A percentile compares a stretch with the other conserved stretches of the same genome.
These are phyloP conservation scores for Leccinum pallidistipes DNA, from an alignment of 1,284 basidiomycete genomes.

Conservation along the genomic window DNA sequence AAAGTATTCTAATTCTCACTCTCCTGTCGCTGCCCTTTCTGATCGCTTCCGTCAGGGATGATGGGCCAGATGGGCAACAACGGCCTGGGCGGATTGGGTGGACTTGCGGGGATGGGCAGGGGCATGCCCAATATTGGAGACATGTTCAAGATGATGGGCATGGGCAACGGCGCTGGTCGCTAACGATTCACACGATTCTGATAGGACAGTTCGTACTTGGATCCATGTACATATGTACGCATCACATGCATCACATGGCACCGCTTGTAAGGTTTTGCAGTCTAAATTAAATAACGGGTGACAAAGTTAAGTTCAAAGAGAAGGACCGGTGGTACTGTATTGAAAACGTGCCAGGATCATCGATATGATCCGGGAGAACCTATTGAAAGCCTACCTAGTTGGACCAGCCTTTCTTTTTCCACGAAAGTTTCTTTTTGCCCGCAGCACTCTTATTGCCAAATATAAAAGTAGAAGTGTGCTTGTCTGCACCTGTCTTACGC, in stretches of 20 bases:
- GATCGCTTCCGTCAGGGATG: conserved; percentile 53
- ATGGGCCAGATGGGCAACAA: conserved; percentile 80
- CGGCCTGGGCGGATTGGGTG: conserved; percentile 56
- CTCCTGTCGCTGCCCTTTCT: conserved; percentile 12
- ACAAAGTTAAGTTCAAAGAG: conserved; percentile 34
- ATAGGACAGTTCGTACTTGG: conserved; percentile 11
- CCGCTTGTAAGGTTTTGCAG: conserved; percentile 11
- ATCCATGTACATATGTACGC: conserved; percentile 14
- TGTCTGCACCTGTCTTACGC: conserved; percentile 76
- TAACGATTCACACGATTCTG: conserved; percentile 19
- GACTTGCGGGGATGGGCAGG: conserved; percentile 43
- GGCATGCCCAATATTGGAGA: conserved; percentile 69
- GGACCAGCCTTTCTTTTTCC: conserved; percentile 44
- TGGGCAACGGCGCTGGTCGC: conserved; percentile 51
- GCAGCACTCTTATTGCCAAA: conserved; percentile 76
- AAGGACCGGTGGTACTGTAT: conserved; percentile 6
- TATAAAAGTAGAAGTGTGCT: conserved; percentile 73
- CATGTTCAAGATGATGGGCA: conserved; percentile 86
- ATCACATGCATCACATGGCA: conserved; percentile 17
- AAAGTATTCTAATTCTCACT: conserved; percentile 50
- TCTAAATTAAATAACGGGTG: conserved; percentile 19
- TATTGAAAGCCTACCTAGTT: conserved; percentile 27
- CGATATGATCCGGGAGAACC: conserved; percentile 17
- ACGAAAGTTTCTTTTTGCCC: conserved; percentile 58
- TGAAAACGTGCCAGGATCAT: conserved; percentile 14